Evolutionary conservation across 2,329 filamentous ascomycete species (phyloP).

Genomic region (Penicillium sp.): DNA sequence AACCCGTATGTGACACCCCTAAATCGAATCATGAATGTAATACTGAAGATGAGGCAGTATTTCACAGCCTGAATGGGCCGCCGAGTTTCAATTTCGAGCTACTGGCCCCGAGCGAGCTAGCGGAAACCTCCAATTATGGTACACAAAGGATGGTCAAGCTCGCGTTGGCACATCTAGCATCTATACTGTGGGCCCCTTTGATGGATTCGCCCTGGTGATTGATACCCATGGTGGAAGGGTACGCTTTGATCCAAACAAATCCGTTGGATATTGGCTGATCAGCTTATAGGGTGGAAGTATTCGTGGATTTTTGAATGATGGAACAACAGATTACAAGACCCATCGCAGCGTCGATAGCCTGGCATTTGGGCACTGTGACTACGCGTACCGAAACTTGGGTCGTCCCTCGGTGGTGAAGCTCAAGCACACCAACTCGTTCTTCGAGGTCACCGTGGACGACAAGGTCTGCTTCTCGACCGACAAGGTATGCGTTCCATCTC

Average conservation of each 20-base stretch:
- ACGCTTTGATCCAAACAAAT: constrained; percentile 16
- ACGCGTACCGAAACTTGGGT: constrained; percentile 87
- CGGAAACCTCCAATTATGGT: constrained; percentile 94
- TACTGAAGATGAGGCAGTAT: constrained; percentile 31
- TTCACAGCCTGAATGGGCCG: constrained; percentile 69
- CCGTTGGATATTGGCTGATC: constrained; percentile 10
- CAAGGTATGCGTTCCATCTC: constrained; percentile 45
- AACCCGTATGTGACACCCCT: constrained; percentile 40
- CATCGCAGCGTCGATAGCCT: constrained; percentile 78
- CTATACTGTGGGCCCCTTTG: constrained; percentile 81
- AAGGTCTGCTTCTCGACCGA: constrained; percentile 78
- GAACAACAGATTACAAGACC: constrained; percentile 72
- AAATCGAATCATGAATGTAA: background rate
- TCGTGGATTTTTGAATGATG: constrained; percentile 92
- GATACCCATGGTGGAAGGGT: constrained; percentile 75
- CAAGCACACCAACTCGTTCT: constrained; percentile 62
- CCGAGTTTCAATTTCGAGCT: constrained; percentile 83
- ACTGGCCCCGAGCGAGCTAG: constrained; percentile 80
- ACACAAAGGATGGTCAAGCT: constrained; percentile 67
- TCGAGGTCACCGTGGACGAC: constrained; percentile 80
- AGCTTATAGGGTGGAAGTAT: constrained; percentile 67
- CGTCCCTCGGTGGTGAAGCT: constrained; percentile 78
- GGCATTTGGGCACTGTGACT: constrained; percentile 90
- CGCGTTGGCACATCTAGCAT: constrained; percentile 72
- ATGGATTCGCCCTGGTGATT: constrained; percentile 84